Evolutionary conservation across 768 basidiomycete species (phyloP).

Genomic region (Boletales sp.): DNA sequence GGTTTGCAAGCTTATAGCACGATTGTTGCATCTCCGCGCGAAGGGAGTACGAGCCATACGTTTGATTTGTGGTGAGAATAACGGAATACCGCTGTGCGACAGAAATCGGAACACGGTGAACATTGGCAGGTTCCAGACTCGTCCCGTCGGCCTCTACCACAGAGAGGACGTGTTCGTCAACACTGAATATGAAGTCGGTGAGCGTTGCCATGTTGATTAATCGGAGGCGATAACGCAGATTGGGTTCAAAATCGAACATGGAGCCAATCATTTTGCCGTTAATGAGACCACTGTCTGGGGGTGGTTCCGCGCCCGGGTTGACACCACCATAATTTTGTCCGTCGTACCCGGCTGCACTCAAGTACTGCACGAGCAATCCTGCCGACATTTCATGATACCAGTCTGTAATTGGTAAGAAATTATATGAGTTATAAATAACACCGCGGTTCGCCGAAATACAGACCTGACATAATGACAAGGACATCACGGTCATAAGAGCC

Average conservation of each 20-base stretch:
- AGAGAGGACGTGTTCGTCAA: slow-evolving; percentile 44
- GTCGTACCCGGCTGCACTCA: slow-evolving; percentile 24
- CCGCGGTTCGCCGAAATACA: slow-evolving; percentile 7
- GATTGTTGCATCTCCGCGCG: slow-evolving; percentile 35
- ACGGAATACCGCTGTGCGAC: slow-evolving; percentile 53
- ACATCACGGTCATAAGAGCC: slow-evolving; percentile 38
- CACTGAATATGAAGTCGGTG: slow-evolving; percentile 41
- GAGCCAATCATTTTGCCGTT: slow-evolving; percentile 26
- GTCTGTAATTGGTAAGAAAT: slow-evolving; percentile 13
- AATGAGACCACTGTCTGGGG: slow-evolving; percentile 37
- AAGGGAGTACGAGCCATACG: slow-evolving; percentile 33
- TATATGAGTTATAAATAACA: neutral
- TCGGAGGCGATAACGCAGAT: slow-evolving; percentile 43
- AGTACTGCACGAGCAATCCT: slow-evolving; percentile 29
- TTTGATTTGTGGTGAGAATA: slow-evolving; percentile 40
- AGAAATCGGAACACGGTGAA: slow-evolving; percentile 38
- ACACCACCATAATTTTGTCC: slow-evolving; percentile 27
- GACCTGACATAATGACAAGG: slow-evolving; percentile 35
- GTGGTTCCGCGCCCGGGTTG: slow-evolving; percentile 35
- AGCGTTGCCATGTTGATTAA: slow-evolving; percentile 47
- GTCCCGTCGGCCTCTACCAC: slow-evolving; percentile 50
- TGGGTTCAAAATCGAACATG: slow-evolving; percentile 32
- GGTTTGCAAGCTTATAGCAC: slow-evolving; percentile 30
- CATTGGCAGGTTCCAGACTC: slow-evolving; percentile 35
- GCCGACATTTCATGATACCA: slow-evolving; percentile 33